These are phyloP conservation scores for Aspergillus sp. DNA, from an alignment of 2,329 filamentous ascomycete species.

Conservation along the genomic window DNA sequence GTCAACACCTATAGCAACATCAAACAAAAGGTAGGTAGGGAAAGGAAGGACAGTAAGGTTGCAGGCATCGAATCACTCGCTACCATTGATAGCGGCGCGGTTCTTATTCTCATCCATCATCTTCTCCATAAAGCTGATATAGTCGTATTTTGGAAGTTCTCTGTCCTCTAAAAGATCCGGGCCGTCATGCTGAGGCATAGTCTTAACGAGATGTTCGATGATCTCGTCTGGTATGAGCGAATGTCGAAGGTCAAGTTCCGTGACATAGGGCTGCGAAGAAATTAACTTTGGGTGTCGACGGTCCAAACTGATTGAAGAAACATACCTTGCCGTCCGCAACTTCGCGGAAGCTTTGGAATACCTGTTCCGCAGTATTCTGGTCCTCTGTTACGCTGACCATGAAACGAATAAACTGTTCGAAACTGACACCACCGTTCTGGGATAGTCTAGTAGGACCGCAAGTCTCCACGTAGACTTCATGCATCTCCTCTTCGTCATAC, in stretches of 20 bases:
- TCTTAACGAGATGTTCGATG: slow-evolving; percentile 85
- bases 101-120: slow-evolving; percentile 56
- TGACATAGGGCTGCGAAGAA: slow-evolving; percentile 74
- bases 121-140: slow-evolving; percentile 95
- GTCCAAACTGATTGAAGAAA: slow-evolving; percentile 4
- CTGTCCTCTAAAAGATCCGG: slow-evolving; percentile 85
- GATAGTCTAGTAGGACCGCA: slow-evolving; percentile 60
- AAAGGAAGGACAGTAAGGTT: slow-evolving; percentile 4
- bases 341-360: slow-evolving; percentile 96
- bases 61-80: slow-evolving; percentile 4
- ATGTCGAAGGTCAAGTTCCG: slow-evolving; percentile 93
- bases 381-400: slow-evolving; percentile 99
- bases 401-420: slow-evolving; percentile 98
- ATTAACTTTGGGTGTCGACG: background rate
- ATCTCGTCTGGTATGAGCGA: slow-evolving; percentile 95
- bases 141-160: slow-evolving; percentile 86
- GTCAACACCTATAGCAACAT: slow-evolving; percentile 25
- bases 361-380: slow-evolving; percentile 97
- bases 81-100: slow-evolving; percentile 21
- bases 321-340: slow-evolving; percentile 89
- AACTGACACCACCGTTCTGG: slow-evolving; percentile 72
- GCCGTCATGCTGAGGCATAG: slow-evolving; percentile 81
- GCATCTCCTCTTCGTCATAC: slow-evolving; percentile 98
- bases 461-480: slow-evolving; percentile 88
- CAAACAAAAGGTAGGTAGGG: slow-evolving; percentile 16